These are phyloP conservation scores for Omphalea diandra DNA, from an alignment of 441 rosid genomes.

Conservation along the genomic window DNA sequence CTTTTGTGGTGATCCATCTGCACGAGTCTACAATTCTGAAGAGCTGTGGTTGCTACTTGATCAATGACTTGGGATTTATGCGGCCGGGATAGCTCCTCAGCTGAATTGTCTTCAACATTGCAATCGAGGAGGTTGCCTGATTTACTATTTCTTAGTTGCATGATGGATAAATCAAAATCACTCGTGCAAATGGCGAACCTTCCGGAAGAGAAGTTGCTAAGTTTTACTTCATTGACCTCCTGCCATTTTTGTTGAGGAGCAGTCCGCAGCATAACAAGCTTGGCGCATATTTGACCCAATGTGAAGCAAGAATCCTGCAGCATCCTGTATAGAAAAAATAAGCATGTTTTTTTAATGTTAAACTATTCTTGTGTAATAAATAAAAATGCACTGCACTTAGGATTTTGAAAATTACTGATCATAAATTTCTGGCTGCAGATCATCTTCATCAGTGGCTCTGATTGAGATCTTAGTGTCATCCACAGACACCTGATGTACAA, in stretches of 20 bases:
- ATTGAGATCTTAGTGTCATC: conserved; percentile 17
- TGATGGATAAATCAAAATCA: conserved; percentile 42
- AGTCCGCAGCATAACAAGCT: conserved; percentile 21
- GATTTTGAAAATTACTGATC: conserved; percentile 38
- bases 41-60: conserved; percentile 33
- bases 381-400: neutral
- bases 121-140: conserved; percentile 24
- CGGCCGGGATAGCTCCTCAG: conserved; percentile 27
- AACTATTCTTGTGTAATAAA: conserved; percentile 11
- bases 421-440: conserved; percentile 21
- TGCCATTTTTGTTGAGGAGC: conserved; percentile 28
- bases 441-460: conserved; percentile 20
- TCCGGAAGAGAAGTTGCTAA: conserved; percentile 26
- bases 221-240: conserved; percentile 25
- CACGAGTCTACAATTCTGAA: conserved; percentile 15
- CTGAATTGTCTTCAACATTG: conserved; percentile 30
- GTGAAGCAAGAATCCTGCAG: conserved; percentile 29
- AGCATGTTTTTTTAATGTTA: neutral
- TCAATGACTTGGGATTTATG: conserved; percentile 40
- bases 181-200: conserved; percentile 35
- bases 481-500: conserved; percentile 31
- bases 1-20: conserved; percentile 19
- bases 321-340: conserved; percentile 32
- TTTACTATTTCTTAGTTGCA: conserved; percentile 39
- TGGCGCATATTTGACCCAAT: conserved; percentile 23